A percentile compares a stretch with the other conserved stretches of the same genome.
Conservation (phyloP, 768 basidiomycete species). For the Mycena capillaripes region DNA sequence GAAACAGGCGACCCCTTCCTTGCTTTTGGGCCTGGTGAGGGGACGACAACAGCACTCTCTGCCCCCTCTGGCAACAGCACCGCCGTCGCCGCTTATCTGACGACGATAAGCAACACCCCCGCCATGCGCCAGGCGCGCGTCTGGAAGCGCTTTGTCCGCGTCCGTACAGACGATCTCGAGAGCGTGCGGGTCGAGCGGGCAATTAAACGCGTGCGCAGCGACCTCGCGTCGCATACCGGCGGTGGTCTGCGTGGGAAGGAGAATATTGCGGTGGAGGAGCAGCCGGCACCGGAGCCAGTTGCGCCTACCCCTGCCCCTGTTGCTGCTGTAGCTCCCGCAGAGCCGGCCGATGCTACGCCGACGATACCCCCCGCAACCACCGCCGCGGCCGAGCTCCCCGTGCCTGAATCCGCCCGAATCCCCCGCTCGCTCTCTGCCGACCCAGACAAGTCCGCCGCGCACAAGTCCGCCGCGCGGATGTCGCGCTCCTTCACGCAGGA, state of each 20-base stretch:
- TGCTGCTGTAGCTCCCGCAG: no score
- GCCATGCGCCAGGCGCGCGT: slow-evolving; percentile 72
- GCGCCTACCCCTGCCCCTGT: no score
- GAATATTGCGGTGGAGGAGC: slow-evolving; percentile 40
- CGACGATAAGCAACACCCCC: slow-evolving; percentile 78
- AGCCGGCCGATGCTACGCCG: slow-evolving; percentile 31
- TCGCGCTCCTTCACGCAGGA: slow-evolving; percentile 66
- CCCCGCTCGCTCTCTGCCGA: slow-evolving; percentile 88
- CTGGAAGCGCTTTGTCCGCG: slow-evolving; percentile 90
- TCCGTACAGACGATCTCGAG: slow-evolving; percentile 90
- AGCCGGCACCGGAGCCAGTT: background rate
- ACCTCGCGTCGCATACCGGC: slow-evolving; percentile 80
- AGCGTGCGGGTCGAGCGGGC: slow-evolving; percentile 89
- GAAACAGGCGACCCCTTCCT: slow-evolving; percentile 77
- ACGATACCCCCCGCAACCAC: slow-evolving; percentile 18
- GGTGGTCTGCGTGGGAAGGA: slow-evolving; percentile 49
- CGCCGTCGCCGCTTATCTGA: slow-evolving; percentile 84
- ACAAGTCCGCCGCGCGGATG: no score
- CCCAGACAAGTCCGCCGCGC: slow-evolving; percentile 78
- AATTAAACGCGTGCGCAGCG: slow-evolving; percentile 89
- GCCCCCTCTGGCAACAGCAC: slow-evolving; percentile 65
- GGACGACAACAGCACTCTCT: slow-evolving; percentile 43
- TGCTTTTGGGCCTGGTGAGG: slow-evolving; percentile 51
- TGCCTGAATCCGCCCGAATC: slow-evolving; percentile 60
- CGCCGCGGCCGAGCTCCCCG: slow-evolving; percentile 53